These are phyloP conservation scores for Fraxinus platypoda DNA, from an alignment of 305 asterid genomes.

Conservation along the genomic window DNA sequence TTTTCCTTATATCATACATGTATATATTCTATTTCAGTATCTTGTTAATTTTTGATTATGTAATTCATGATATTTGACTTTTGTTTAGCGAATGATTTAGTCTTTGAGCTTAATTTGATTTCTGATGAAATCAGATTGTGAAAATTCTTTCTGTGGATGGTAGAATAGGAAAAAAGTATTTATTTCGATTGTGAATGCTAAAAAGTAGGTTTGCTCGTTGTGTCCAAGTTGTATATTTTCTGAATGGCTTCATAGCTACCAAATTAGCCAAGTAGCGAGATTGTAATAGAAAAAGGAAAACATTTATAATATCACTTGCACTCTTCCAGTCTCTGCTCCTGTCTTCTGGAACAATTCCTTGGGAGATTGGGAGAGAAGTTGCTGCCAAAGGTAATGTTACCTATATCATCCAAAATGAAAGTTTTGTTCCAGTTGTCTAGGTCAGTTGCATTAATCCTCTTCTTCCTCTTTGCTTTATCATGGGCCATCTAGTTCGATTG, in stretches of 20 bases:
- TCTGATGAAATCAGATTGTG: neutral
- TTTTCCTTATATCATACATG: neutral
- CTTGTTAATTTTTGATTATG: neutral
- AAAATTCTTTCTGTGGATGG: neutral
- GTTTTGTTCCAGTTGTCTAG: neutral
- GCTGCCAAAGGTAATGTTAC: neutral
- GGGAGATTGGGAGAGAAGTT: neutral
- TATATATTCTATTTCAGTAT: neutral
- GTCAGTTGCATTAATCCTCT: neutral
- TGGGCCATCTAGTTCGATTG: neutral
- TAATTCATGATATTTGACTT: neutral
- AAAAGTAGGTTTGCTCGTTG: neutral
- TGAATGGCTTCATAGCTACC: neutral
- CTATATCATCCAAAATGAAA: neutral
- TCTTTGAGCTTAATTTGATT: neutral
- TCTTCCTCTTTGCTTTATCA: neutral
- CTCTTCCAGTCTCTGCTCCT: neutral
- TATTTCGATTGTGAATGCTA: neutral
- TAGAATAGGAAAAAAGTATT: neutral
- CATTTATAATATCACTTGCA: neutral
- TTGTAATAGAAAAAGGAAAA: neutral
- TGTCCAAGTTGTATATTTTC: neutral
- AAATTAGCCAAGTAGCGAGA: neutral
- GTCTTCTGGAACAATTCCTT: neutral
- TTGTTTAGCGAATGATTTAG: neutral